Conservation (phyloP, 768 basidiomycete species). For the Trametes cinnabarina region DNA sequence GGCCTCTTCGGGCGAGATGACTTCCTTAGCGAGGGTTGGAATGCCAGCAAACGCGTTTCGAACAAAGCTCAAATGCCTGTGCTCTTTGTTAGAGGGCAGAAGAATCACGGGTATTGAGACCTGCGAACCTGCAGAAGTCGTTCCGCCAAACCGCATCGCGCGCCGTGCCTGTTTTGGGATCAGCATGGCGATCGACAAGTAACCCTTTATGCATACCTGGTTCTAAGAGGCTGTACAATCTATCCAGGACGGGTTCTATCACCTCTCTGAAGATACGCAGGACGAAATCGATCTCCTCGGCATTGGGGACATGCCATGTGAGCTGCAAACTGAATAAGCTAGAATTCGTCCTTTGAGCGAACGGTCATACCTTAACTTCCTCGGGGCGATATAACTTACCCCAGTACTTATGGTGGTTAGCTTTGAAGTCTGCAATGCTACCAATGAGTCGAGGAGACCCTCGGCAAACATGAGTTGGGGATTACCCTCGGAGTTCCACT, state of each 20-base stretch:
- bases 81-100: neutral
- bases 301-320: slow-evolving; percentile 74
- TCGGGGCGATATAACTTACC: slow-evolving; percentile 71
- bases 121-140: slow-evolving; percentile 73
- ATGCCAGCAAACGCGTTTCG: slow-evolving; percentile 75
- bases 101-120: neutral
- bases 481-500: slow-evolving; percentile 70
- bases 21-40: slow-evolving; percentile 60
- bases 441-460: neutral
- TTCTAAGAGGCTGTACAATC: slow-evolving; percentile 56
- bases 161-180: slow-evolving; percentile 34
- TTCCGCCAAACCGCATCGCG: slow-evolving; percentile 74
- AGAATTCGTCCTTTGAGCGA: neutral
- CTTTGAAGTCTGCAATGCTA: slow-evolving; percentile 53
- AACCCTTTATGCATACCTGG: slow-evolving; percentile 38
- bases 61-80: slow-evolving; percentile 66
- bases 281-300: slow-evolving; percentile 72
- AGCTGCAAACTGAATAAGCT: slow-evolving; percentile 38
- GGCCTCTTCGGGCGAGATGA: slow-evolving; percentile 49
- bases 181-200: neutral
- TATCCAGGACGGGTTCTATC: slow-evolving; percentile 58
- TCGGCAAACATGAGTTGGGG: neutral
- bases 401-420: slow-evolving; percentile 73
- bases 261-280: slow-evolving; percentile 65
- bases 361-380: slow-evolving; percentile 56